These are phyloP conservation scores for Claviceps sp. DNA, from an alignment of 2,329 filamentous ascomycete species.

Conservation along the genomic window DNA sequence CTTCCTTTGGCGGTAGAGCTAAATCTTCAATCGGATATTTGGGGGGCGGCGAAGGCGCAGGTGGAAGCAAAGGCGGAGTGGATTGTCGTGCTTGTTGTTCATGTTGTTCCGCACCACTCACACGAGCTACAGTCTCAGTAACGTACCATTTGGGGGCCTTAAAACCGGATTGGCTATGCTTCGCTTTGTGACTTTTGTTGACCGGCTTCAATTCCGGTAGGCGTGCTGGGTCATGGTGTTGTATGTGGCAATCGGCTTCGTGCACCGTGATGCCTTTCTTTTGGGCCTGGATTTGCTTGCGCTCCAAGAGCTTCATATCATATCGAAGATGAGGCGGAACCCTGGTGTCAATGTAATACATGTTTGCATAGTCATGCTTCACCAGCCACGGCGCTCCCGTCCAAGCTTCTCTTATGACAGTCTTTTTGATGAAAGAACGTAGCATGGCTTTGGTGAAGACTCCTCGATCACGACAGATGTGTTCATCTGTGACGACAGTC, in stretches of 20 bases:
- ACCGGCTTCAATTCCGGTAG: constrained; percentile 63
- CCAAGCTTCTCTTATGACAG: constrained; percentile 83
- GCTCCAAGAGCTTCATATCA: constrained; percentile 64
- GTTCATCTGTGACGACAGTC: constrained; percentile 64
- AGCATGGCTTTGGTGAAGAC: constrained; percentile 91
- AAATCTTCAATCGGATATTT: constrained; percentile 96
- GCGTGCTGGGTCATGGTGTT: constrained; percentile 35
- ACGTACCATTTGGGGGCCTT: constrained; percentile 31
- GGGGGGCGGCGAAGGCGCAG: constrained; percentile 57
- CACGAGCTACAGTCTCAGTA: constrained; percentile 19
- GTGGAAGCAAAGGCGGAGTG: constrained; percentile 34
- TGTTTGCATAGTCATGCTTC: constrained; percentile 68
- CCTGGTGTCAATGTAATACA: constrained; percentile 77
- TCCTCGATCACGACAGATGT: constrained; percentile 77
- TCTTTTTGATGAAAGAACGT: constrained; percentile 88
- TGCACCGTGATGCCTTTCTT: constrained; percentile 39
- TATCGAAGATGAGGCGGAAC: constrained; percentile 73
- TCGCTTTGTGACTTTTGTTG: constrained; percentile 54
- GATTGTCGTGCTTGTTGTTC: constrained; percentile 16
- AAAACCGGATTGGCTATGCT: constrained; percentile 24
- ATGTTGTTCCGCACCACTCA: constrained; percentile 16
- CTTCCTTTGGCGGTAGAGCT: constrained; percentile 58
- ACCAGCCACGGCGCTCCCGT: constrained; percentile 95
- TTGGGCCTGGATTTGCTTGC: constrained; percentile 57
- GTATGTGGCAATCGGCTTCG: constrained; percentile 28